Evolutionary conservation across 139 green algal species (phyloP), one percentile per base, ranked within the genome.

Genomic region (Chlamydomonas applanata): DNA sequence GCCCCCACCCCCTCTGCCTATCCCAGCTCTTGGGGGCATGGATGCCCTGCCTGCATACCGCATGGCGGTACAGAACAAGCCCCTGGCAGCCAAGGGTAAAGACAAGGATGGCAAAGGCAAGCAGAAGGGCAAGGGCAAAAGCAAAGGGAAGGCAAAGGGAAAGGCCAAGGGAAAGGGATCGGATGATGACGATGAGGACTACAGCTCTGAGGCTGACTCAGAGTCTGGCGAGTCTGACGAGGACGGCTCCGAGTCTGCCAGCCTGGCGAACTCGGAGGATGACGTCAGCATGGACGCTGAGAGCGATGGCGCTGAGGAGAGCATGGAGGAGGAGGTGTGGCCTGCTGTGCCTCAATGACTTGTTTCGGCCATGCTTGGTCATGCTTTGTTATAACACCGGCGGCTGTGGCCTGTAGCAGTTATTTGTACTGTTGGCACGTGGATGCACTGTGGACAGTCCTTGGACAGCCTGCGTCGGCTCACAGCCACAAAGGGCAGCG

Each of bases 1-100:
- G 7, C 40, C 40, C 11, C n/a, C n/a, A n/a, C n/a, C n/a, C n/a
- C n/a, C n/a, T n/a, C n/a, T n/a, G n/a, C 7, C 40, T 49, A 11
- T 49, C 11, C 40, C 40, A 49, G 40, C 40, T 11, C 40, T 11
- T 49, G 40, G 29, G 59, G 59, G 14, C 14, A 14, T 53, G 19
- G 35, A 33, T 49, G 1, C 35, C 59, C 46, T 75, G 24, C 63
- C 54, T 4, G 4, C 29, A 17, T 82, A 82, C 65, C 65, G 59
- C 13, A 54, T 69, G 29, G 33, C 65, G 9, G 65, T 66, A 20
- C 69, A 78, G 71, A 82, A 68, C 77, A 71, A 70, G 65, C 70
- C 71, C 1, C 52, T 82, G 49, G 62, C 36, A 16, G 24, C 16
- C 9, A 69, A 4, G 20, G 29, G 20, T 25, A 70, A 53, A 33